Base-by-base conservation (phyloP, 129 eudicot genomes). In the Centella asiatica region DNA sequence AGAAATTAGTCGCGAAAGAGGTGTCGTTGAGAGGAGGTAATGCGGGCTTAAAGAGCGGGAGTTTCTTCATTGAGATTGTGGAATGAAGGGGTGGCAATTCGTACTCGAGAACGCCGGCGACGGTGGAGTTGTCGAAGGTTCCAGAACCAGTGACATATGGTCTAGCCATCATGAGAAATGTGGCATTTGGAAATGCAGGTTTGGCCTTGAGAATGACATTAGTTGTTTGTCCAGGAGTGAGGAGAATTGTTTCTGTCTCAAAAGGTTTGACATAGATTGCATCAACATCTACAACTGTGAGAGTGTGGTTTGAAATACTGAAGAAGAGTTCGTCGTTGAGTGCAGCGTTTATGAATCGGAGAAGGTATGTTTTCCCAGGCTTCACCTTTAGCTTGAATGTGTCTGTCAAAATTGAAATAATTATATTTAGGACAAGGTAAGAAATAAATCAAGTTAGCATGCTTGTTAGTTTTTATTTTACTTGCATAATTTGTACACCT, bases 161-260 rank as follows among this genome's bases (percentile, higher is more conserved):
- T 50, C 83, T 37, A 50, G 83, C 86, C 11, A 39, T 36, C 72
- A 80, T 75, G 60, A 70, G 56, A 26, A 80, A 80, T 26, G 62
- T 72, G 79, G 84, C 79, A 28, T 61, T 45, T 2, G 88, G 89
- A 32, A 55, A 76, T 20, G 61, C 13, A 0, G 78, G 42, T 26
- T 51, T 66, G 19, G 90, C 77, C 22, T 65, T 80, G 36, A 84
- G 79, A 36, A 84, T 75, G n/a, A 77, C 78, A 28, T 83, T 80
- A 11, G 81, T 62, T 52, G 90, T 83, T 57, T 83, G 90, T 42
- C 86, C 90, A 0, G 90, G 86, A n/a, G 83, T 64, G 10, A 80
- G 50, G 0, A 83, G 44, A 61, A 80, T 36, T 28, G 81, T 80
- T 34, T 70, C 60, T 0, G 86, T 80, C 46, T 79, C 68, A 33